Percentiles rank a stretch among this genome's conserved stretches.
These are phyloP conservation scores for Luffa aegyptiaca DNA, from an alignment of 306 rosid species.

Conservation along the genomic window DNA sequence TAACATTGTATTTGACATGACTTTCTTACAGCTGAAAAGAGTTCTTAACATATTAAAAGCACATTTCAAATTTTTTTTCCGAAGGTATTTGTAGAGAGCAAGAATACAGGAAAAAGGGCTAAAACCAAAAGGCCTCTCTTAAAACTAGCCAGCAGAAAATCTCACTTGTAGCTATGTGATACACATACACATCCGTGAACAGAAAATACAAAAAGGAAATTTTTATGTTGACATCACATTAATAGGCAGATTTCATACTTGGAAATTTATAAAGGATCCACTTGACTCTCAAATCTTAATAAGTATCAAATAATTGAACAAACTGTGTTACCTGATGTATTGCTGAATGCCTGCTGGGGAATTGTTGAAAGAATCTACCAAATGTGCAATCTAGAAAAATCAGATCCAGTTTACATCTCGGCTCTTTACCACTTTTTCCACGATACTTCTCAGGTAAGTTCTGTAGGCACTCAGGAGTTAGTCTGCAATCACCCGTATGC, in stretches of 20 bases:
- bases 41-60: too few relatives aligned
- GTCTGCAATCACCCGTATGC: slow-evolving; percentile 78
- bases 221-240: not conserved
- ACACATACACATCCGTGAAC: not conserved
- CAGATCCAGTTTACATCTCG: slow-evolving; percentile 43
- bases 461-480: slow-evolving; percentile 51
- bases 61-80: too few relatives aligned
- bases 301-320: not conserved
- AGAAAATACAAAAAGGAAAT: not conserved
- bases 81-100: not conserved
- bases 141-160: not conserved
- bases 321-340: slow-evolving; percentile 35
- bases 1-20: too few relatives aligned
- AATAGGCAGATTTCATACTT: not conserved
- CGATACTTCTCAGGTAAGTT: slow-evolving; percentile 51
- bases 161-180: not conserved
- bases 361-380: slow-evolving; percentile 36
- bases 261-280: not conserved
- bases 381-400: slow-evolving; percentile 74
- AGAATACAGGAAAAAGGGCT: not conserved
- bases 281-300: not conserved
- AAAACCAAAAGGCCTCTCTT: not conserved
- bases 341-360: slow-evolving; percentile 54
- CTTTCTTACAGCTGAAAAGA: too few relatives aligned
- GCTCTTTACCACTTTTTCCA: slow-evolving; percentile 47